These are phyloP conservation scores for Entomortierella parvispora DNA, from an alignment of 192 early-diverging fungal species.

Conservation along the genomic window DNA sequence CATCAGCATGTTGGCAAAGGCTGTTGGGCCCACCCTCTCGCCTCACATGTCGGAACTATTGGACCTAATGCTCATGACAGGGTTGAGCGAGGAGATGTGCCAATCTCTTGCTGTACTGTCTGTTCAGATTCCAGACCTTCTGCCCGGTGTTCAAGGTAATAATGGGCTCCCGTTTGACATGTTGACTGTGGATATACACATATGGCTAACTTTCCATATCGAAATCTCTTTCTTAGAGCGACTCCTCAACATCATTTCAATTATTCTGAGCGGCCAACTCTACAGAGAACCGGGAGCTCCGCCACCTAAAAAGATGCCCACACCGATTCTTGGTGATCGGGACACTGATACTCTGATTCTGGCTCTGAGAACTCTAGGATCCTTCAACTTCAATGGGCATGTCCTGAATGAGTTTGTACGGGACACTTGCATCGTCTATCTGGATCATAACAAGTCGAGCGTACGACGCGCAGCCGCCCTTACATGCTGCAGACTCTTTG, in stretches of 20 bases:
- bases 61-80: constrained; percentile 90
- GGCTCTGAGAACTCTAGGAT: constrained; percentile 81
- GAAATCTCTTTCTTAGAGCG: constrained; percentile 59
- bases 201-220: neutral
- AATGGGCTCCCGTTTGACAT: neutral
- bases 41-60: constrained; percentile 86
- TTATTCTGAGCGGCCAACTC: constrained; percentile 80
- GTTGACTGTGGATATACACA: too few relatives aligned
- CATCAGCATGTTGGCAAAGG: constrained; percentile 86
- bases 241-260: constrained; percentile 86
- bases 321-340: constrained; percentile 65
- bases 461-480: constrained; percentile 85
- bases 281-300: constrained; percentile 81
- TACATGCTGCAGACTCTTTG: constrained; percentile 81
- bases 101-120: constrained; percentile 82
- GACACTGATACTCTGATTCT: constrained; percentile 54
- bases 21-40: constrained; percentile 85
- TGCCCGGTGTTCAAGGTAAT: constrained; percentile 86
- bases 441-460: constrained; percentile 76
- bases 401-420: constrained; percentile 87
- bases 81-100: constrained; percentile 82
- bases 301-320: constrained; percentile 67
- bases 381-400: constrained; percentile 82
- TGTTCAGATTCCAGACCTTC: constrained; percentile 79
- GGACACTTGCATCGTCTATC: constrained; percentile 79